Conservation (phyloP, 2,329 filamentous ascomycete species). For the Neofusicoccum cordaticola region DNA sequence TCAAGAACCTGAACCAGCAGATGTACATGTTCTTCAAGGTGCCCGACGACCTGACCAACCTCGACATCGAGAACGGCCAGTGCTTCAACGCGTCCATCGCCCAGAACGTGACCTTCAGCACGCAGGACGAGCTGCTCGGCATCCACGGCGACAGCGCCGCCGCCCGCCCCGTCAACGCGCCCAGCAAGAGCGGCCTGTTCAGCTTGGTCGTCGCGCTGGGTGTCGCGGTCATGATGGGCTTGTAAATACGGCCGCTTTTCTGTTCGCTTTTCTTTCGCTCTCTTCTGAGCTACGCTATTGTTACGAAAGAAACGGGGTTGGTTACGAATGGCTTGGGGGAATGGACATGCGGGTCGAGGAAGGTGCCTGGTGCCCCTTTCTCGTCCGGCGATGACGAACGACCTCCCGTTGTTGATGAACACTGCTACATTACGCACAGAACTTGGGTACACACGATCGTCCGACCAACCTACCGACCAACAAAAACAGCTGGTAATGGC, state of each 20-base stretch:
- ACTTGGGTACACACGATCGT: too few species aligned
- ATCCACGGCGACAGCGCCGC: slow-evolving; percentile 27
- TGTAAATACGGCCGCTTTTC: slow-evolving; percentile 21
- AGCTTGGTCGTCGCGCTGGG: slow-evolving; percentile 34
- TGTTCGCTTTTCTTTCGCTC: neutral
- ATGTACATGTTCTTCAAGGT: slow-evolving; percentile 79
- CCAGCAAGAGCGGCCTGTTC: slow-evolving; percentile 29
- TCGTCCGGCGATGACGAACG: too few species aligned
- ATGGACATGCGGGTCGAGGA: too few species aligned
- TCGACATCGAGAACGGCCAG: slow-evolving; percentile 66
- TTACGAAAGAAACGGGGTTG: too few species aligned
- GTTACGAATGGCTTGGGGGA: too few species aligned
- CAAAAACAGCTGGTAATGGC: too few species aligned
- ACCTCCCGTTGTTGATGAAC: neutral
- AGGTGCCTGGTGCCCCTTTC: neutral
- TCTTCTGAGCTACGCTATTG: neutral
- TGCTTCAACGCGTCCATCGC: slow-evolving; percentile 63
- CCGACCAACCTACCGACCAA: too few species aligned
- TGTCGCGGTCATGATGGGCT: slow-evolving; percentile 26
- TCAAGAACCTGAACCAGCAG: slow-evolving; percentile 63
- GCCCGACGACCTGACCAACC: slow-evolving; percentile 63
- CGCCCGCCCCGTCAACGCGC: slow-evolving; percentile 21
- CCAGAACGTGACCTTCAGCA: slow-evolving; percentile 68
- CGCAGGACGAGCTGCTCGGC: slow-evolving; percentile 35
- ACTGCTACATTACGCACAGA: neutral